Base-by-base conservation (phyloP, 2,329 filamentous ascomycete species). In the Xylariaceae sp. region DNA sequence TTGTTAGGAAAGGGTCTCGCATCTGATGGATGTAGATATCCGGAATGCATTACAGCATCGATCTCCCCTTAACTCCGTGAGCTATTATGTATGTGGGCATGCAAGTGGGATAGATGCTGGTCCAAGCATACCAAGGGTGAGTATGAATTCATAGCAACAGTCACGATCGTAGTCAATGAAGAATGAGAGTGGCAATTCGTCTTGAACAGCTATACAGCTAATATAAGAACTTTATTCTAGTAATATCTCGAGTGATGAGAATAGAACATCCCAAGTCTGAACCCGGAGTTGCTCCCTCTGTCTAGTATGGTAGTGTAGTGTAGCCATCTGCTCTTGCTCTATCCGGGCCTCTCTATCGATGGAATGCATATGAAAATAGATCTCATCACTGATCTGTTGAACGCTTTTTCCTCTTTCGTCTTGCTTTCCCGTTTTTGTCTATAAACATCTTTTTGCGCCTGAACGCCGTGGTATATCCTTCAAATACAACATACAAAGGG, bases 261-360 rank as follows among this genome's bases (percentile, higher is more conserved):
- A 47, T 51, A 58, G 56, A 57, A 58, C 56, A 47, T 50, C 51
- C 17, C 15, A 51, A 57, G 58, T 52, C 51, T 51, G 52, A 50
- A 54, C 50, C 57, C 35, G n/a, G 10, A 55, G 23, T 58, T 55
- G 54, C 48, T 53, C 51, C 52, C 51, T 51, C 7, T 45, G 30
- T 56, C 55, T 61, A 60, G 23, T 17, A 17, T 17, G 17, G 3
- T 30, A 30, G 4, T 30, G 23, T 30, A 30, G 23, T 30, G 4
- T 30, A 30, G 23, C 53, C 15, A 47, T 59, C 41, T 56, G 10
- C 34, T 60, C 49, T 18, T 2, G 17, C 17, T 57, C 23, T 57
- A 58, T 17, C 61, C 23, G 49, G 18, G 37, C 39, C 18, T 58
- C 52, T 60, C 57, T 51, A 57, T 64, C 59, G 58, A 61, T 62